Base-by-base conservation (phyloP, 139 green algal species). In the Marvania coccoides region DNA sequence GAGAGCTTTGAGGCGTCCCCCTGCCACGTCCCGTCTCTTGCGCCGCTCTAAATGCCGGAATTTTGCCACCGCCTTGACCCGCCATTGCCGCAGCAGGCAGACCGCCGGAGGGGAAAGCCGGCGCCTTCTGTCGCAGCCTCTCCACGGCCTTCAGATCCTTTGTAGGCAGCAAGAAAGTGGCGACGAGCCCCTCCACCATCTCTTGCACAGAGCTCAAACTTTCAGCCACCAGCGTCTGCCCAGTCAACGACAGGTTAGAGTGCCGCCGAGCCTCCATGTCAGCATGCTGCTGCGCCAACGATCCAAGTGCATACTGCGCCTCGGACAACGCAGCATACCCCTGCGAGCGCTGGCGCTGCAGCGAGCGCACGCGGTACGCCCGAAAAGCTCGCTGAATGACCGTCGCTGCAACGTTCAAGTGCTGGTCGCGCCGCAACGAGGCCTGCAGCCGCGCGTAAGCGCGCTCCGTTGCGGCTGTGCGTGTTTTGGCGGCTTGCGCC, bases 221-320 rank as follows among this genome's bases (percentile, higher is more conserved):
- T 46, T 80, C 71, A 28, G 47, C 68, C 6, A 84, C 63, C 54
- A 84, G 64, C 34, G 65, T 78, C 45, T 80, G 75, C 7, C 78
- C 78, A 3, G 61, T 54, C 53, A 81, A 84, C 15, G 75, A 69
- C 47, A 83, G 48, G 48, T 83, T 70, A n/a, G 59, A 57, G 15
- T 65, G 63, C 37, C 71, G 51, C 61, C 56, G 37, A 26, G 33
- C 34, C 35, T 72, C 70, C 69, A 83, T 36, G 5, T 55, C 63
- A 4, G 65, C 66, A 15, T 77, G 67, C 65, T 78, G 71, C 47
- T 54, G 59, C 47, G 57, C 67, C 51, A 83, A 38, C 31, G 40
- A 51, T 42, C 69, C 65, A 14, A 79, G 19, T 40, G 35, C 40
- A 23, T 47, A 33, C 47, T 71, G 56, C 26, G 62, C 61, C 1